A percentile compares a stretch with the other conserved stretches of the same genome.
Evolutionary conservation across 345 rosid genomes (phyloP).

Genomic region (Eucalyptus virginea): DNA sequence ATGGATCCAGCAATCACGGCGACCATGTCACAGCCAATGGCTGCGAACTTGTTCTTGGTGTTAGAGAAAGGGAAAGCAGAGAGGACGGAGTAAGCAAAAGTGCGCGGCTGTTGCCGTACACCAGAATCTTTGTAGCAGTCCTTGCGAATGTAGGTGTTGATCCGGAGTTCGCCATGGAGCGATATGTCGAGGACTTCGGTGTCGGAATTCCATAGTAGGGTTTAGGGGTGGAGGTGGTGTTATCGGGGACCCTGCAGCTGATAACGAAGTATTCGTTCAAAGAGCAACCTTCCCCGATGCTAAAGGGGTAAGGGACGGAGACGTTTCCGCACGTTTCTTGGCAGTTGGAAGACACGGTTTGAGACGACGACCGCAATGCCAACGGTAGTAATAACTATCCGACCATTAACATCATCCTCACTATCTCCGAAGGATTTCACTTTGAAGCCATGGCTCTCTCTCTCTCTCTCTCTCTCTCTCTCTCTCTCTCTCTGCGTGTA

Average conservation of each 20-base stretch:
- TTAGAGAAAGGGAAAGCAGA: background rate
- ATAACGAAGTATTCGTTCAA: background rate
- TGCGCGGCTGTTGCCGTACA: accelerated
- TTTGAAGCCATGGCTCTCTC: too few relatives aligned
- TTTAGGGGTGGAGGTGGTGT: background rate
- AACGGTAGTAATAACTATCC: too few relatives aligned
- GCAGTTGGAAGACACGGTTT: background rate
- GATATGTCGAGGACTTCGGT: too few relatives aligned
- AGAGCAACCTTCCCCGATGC: too few relatives aligned
- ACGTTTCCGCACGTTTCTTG: background rate
- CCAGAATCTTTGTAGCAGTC: background rate
- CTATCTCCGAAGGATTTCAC: too few relatives aligned
- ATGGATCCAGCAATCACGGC: background rate
- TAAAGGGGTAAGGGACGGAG: too few relatives aligned
- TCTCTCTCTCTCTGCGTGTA: too few relatives aligned
- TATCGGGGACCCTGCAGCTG: background rate
- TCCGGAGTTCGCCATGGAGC: too few relatives aligned
- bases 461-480: too few relatives aligned
- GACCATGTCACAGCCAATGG: background rate
- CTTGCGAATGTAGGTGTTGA: background rate
- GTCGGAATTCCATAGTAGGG: too few relatives aligned
- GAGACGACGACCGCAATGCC: background rate
- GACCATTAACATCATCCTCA: too few relatives aligned
- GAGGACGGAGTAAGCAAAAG: background rate
- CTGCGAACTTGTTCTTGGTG: background rate